Base-by-base conservation (phyloP, 2,329 filamentous ascomycete genomes). In the Fusarium camptoceras region DNA sequence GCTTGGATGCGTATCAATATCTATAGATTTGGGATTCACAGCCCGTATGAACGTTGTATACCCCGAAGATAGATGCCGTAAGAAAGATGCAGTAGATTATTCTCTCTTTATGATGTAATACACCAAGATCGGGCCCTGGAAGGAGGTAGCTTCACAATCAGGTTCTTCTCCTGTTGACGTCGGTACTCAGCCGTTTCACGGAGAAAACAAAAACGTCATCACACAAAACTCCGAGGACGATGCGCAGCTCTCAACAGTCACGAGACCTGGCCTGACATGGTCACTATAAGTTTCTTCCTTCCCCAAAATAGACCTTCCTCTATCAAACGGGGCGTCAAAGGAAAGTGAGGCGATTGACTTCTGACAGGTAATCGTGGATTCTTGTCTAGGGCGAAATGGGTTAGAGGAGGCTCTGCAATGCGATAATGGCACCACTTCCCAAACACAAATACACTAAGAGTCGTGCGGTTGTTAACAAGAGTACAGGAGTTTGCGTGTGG, bases 401-500 rank as follows among this genome's bases (percentile, higher is more conserved):
- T 67, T 69, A 70, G 66, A 68, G 55, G 61, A 54, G 61, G 61
- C 66, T 66, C 66, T 66, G 47, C 42, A 46, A 69, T 56, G 60
- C 47, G 31, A 22, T 25, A 42, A 55, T 66, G 60, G 28, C 54
- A 68, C 64, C 61, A 66, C 63, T 49, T 55, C 37, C 31, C 31
- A 41, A 44, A 44, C 47, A 48, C 30, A 41, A 42, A 41, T 22
- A 64, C 43, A 41, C 42, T 22, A 41, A 44, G 47, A 66, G 50
- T 51, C 46, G 44, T 30, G 25, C 11, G 42, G 12, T 39, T 20
- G 18, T 24, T n/a, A 27, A 34, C 39, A 12, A 34, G 15, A 47
- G 28, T 47, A 6, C 53, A 44, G 22, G 27, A 20, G 28, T 20
- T 27, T 25, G 11, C n/a, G 24, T 66, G 27, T 60, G 34, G 12